Evolutionary conservation across 176 grass and related monocot genomes (phyloP), one percentile per base, ranked within the genome.

Genomic region (Dactylis glomerata): DNA sequence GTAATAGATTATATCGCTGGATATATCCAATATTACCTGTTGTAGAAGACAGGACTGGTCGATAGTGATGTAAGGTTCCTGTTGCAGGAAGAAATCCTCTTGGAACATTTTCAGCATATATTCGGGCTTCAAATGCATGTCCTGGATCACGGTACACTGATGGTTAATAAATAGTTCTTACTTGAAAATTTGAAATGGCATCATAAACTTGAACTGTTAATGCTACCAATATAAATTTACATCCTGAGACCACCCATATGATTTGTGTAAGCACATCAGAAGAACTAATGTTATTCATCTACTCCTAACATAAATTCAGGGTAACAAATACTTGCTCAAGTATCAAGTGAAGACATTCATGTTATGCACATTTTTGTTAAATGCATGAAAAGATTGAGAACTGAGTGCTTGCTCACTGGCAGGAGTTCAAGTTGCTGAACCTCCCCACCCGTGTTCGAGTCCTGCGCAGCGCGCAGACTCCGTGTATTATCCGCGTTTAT

Each of bases 91-190:
- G 93, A 93, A 95, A 98, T 52, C 96, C 93, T 83, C 86, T 92
- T 84, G 96, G 87, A 27, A 98, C 96, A 85, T 98, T 98, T 93
- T 98, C 96, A 77, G 96, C 96, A 24, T 98, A 98, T 88, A 98
- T 95, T 83, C 96, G 85, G 44, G 87, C 96, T 81, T 98, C 96
- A 93, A 98, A 98, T 44, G 96, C 91, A 90, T 98, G 96, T 28
- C 96, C 96, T 98, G 68, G 62, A 87, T 66, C 79, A 82, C 67
- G 22, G 59, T 24, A 78, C 27, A 74, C 11, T 15, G 27, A 45
- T 61, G 11, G 42, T 91, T 81, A 76, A 68, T 34, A 62, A 82
- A 54, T 61, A 78, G 52, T n/a, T 85, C 24, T 82, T 13, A 33
- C 45, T 55, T 23, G 3, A 5, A 42, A 17, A 33, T 36, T 55